A percentile compares a stretch with the other conserved stretches of the same genome.
Conservation (phyloP, 805 yeast species). For the Spathaspora passalidarum region DNA sequence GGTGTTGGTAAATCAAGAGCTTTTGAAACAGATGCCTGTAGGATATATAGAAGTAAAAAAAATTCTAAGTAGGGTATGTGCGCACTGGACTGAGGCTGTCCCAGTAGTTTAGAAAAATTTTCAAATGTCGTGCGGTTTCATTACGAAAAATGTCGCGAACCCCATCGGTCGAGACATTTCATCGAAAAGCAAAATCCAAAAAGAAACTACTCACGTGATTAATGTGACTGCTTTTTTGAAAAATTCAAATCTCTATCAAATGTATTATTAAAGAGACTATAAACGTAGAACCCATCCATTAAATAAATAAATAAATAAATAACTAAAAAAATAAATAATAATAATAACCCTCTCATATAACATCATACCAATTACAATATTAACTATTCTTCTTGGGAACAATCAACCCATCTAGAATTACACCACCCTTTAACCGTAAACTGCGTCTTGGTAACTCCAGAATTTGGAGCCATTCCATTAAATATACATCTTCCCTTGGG, state of each 20-base stretch:
- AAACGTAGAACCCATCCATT: neutral
- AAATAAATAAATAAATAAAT: neutral
- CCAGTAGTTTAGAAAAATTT: neutral
- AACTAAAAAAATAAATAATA: neutral
- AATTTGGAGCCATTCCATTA: conserved; percentile 35
- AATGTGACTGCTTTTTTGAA: conserved; percentile 6
- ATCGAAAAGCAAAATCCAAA: neutral
- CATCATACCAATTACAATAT: neutral
- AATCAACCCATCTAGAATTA: conserved; percentile 41
- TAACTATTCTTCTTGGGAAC: neutral
- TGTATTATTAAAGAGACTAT: neutral
- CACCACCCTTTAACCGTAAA: conserved; percentile 53
- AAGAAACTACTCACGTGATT: conserved; percentile 1
- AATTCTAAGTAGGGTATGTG: neutral
- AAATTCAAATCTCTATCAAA: neutral
- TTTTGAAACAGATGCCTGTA: neutral
- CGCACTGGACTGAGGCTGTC: neutral
- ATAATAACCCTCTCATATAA: neutral
- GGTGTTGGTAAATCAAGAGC: conserved; percentile 1
- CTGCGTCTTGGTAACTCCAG: conserved; percentile 40
- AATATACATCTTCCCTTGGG: conserved; percentile 13
- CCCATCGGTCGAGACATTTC: neutral
- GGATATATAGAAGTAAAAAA: neutral
- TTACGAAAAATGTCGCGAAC: neutral
- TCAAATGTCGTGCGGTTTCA: conserved; percentile 1